phyloP scores from a whole-genome alignment of 2,329 filamentous ascomycete genomes.

The Mariannaea elegans region DNA sequence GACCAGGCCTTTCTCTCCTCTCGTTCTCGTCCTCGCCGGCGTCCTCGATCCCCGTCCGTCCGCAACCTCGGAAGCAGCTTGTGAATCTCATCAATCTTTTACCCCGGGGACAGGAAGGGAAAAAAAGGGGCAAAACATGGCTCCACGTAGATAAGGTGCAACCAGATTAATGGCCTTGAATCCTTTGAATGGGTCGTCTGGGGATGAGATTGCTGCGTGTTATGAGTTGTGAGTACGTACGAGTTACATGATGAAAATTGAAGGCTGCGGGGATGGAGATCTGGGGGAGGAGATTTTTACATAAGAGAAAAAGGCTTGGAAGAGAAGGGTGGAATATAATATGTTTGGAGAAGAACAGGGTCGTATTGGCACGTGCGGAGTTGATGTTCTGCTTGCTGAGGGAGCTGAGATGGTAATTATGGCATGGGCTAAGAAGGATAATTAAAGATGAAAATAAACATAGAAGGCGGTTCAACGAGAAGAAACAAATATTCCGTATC shows the following conservation, averaged over 20 bases:
- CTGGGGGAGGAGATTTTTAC: constrained; percentile 12
- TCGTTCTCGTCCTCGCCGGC: neutral
- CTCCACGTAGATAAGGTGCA: constrained; percentile 19
- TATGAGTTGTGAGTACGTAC: constrained; percentile 34
- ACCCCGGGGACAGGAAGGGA: constrained; percentile 2
- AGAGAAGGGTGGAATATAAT: neutral
- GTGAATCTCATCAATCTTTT: neutral
- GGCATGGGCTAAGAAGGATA: neutral
- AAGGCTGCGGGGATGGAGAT: constrained; percentile 22
- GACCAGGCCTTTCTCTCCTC: neutral
- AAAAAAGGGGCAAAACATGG: neutral
- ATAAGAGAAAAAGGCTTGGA: constrained; percentile 14
- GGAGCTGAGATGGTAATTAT: too few species aligned
- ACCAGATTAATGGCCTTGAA: too few species aligned
- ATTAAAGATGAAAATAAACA: neutral
- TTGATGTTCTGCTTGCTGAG: neutral
- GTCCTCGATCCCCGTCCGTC: neutral
- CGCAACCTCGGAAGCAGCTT: neutral
- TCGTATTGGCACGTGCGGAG: neutral
- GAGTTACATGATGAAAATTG: constrained; percentile 39
- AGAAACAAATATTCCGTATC: too few species aligned
- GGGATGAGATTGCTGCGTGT: neutral
- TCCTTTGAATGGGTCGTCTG: constrained; percentile 8
- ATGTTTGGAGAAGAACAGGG: neutral
- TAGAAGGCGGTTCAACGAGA: neutral